Evolutionary conservation across 2,329 filamentous ascomycete species (phyloP).

Genomic region (Cercospora sesami): DNA sequence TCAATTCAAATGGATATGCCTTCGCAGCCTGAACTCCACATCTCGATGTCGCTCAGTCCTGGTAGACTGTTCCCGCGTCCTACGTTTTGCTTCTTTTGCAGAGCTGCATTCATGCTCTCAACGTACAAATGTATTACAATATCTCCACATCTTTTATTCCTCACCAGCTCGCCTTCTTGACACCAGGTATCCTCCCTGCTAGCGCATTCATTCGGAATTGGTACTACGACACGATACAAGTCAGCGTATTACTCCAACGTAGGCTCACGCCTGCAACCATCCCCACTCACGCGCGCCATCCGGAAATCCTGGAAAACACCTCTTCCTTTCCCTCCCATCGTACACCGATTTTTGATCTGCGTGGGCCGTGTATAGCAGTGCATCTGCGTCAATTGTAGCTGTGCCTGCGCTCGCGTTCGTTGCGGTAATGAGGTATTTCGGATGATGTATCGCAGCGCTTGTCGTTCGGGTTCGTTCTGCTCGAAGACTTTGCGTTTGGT

Average conservation of each 20-base stretch:
- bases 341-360: slow-evolving; percentile 91
- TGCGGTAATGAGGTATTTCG: slow-evolving; percentile 84
- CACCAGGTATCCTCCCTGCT: slow-evolving; percentile 81
- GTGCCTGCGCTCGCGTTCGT: slow-evolving; percentile 82
- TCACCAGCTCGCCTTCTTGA: slow-evolving; percentile 94
- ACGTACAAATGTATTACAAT: not conserved
- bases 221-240: slow-evolving; percentile 57
- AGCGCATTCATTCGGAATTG: slow-evolving; percentile 91
- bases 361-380: slow-evolving; percentile 91
- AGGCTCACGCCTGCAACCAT: not conserved
- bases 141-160: not conserved
- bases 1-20: not conserved
- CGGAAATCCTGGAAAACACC: slow-evolving; percentile 94
- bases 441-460: slow-evolving; percentile 80
- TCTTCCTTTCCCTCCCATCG: slow-evolving; percentile 83
- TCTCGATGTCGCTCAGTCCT: not conserved
- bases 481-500: slow-evolving; percentile 94
- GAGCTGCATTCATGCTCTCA: not conserved
- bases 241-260: too few relatives aligned
- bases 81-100: not conserved
- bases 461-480: slow-evolving; percentile 82
- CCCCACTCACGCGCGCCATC: slow-evolving; percentile 74
- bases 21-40: not conserved
- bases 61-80: not conserved
- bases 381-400: slow-evolving; percentile 92